Base-by-base conservation (phyloP, 108 stramenopile genomes). In the Nitzschia sp. region DNA sequence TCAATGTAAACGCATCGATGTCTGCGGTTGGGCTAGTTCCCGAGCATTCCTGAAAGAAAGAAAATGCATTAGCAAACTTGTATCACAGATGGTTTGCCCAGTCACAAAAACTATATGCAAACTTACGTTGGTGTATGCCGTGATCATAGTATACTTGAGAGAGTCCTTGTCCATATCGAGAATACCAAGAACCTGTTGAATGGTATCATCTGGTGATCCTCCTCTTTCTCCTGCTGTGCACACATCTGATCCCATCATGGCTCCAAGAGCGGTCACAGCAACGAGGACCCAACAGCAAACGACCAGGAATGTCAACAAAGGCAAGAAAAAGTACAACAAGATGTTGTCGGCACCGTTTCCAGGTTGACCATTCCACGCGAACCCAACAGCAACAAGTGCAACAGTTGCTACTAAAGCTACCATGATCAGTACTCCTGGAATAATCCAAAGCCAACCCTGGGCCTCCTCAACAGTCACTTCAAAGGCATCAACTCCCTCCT, bases 321-420 rank as follows among this genome's bases (percentile, higher is more conserved):
- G 83, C 51, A 84, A 69, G 22, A 79, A 57, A 21, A 68, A 12
- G 29, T 80, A 80, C 0, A 79, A 68, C 70, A 84, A 58, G 46
- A n/a, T 11, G 11, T 42, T 51, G 39, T 80, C 73, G 10, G 78
- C 51, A 6, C 61, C 37, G n/a, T 25, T 14, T 19, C 67, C 69
- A 42, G 75, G 68, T 38, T 75, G 48, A 7, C 53, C 63, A 37
- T 60, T 80, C 83, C 76, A 77, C 6, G 77, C 75, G 5, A 78
- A 41, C 11, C 71, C 22, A 0, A 77, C 76, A 20, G 63, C 76
- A 56, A 74, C 29, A 41, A 75, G 57, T 0, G 72, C 59, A n/a
- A 72, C 39, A 19, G 60, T 51, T 52, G 55, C 41, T 0, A 70
- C 46, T 37, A 70, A 19, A 53, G 51, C 55, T 37, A 77, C 53